A percentile compares a stretch with the other conserved stretches of the same genome.
These are phyloP conservation scores for Colletotrichum shisoi DNA, from an alignment of 2,329 filamentous ascomycete genomes.

Conservation along the genomic window DNA sequence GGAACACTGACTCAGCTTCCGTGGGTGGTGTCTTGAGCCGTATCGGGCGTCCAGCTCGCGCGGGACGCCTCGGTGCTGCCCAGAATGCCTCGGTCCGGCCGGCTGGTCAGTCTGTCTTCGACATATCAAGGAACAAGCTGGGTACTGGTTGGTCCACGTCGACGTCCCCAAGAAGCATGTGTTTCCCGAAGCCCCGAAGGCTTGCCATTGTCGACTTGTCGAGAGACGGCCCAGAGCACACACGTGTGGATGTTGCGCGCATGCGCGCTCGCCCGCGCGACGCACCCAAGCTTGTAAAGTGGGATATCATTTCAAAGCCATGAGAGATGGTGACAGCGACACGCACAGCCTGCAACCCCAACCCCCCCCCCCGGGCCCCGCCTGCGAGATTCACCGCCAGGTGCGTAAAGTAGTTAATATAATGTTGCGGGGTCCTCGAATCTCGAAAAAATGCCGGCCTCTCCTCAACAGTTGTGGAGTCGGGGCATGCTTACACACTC, in stretches of 20 bases:
- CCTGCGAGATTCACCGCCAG: constrained; percentile 18
- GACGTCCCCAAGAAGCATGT: constrained; percentile 15
- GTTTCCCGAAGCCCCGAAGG: neutral
- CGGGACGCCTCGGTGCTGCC: constrained; percentile 2
- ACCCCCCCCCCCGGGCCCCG: no score
- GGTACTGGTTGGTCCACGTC: neutral
- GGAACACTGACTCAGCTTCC: constrained; percentile 12
- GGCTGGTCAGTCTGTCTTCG: neutral
- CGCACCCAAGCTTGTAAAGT: constrained; percentile 23
- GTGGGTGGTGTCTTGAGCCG: constrained; percentile 11
- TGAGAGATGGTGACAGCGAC: neutral
- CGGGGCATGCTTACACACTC: neutral
- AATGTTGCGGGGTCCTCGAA: constrained; percentile 11
- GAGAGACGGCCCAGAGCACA: neutral
- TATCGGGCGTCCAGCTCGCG: constrained; percentile 29
- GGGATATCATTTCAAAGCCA: neutral
- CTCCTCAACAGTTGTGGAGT: constrained; percentile 26
- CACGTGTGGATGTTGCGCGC: neutral
- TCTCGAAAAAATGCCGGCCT: constrained; percentile 5
- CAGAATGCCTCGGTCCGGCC: constrained; percentile 22
- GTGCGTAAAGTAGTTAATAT: neutral
- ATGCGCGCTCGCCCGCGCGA: neutral
- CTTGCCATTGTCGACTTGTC: neutral
- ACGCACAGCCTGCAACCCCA: no score
- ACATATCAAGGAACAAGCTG: neutral